phyloP scores from a whole-genome alignment of 225 moss, liverwort and hornwort genomes.

The Physcomitrellopsis africana region DNA sequence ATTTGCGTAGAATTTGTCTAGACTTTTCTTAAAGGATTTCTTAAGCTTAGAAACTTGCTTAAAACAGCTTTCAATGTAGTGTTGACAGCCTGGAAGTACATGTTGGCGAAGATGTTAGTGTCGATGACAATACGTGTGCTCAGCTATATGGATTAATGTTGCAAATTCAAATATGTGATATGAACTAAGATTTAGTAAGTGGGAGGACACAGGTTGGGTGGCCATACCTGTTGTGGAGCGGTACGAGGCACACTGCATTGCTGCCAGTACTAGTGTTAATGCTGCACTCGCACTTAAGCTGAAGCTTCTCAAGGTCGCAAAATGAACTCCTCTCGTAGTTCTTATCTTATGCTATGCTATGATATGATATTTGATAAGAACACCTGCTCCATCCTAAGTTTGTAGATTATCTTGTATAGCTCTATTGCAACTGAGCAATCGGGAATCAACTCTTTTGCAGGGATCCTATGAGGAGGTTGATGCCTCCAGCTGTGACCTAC shows the following conservation, averaged over 20 bases:
- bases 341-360: slow-evolving; percentile 10
- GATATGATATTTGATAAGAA: slow-evolving; percentile 2
- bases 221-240: slow-evolving; percentile 62
- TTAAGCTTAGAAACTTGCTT: slow-evolving; percentile 8
- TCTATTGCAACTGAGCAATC: slow-evolving; percentile 11
- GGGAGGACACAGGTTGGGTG: slow-evolving; percentile 59
- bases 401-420: slow-evolving; percentile 23
- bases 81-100: slow-evolving; percentile 4
- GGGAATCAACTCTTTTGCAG: slow-evolving; percentile 43
- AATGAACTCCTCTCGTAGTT: slow-evolving; percentile 13
- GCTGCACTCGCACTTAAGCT: slow-evolving; percentile 60
- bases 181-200: slow-evolving; percentile 35
- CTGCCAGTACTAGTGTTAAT: slow-evolving; percentile 43
- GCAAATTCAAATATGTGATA: slow-evolving; percentile 24
- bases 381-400: slow-evolving; percentile 11
- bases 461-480: slow-evolving; percentile 87
- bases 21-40: slow-evolving; percentile 6
- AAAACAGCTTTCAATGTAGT: slow-evolving; percentile 10
- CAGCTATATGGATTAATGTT: slow-evolving; percentile 11
- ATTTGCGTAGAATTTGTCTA: not conserved
- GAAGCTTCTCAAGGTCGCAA: slow-evolving; percentile 62
- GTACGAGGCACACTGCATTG: slow-evolving; percentile 64
- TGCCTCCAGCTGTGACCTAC: slow-evolving; percentile 74
- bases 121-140: not conserved
- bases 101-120: slow-evolving; percentile 2